Evolutionary conservation across 2,329 filamentous ascomycete genomes (phyloP), one percentile per base, ranked within the genome.

Genomic region (Xylaria sp.): DNA sequence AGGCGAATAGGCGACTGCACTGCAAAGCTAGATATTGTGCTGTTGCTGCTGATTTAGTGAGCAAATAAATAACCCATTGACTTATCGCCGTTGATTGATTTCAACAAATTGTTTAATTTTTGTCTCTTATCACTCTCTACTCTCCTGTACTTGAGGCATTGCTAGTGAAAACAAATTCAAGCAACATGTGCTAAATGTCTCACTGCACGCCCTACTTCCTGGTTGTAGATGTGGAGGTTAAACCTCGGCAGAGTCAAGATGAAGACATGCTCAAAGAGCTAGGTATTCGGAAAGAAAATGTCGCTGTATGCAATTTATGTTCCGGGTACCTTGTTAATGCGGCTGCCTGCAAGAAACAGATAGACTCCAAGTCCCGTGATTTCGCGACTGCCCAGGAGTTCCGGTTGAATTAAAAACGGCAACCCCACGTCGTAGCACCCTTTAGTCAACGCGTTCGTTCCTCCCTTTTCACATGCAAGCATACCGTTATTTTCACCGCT

Each of bases 331-430:
- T n/a, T n/a, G n/a, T n/a, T n/a, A 46, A 21, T 25, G 9, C 15
- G 25, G n/a, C 25, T 25, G 37, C n/a, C n/a, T 12, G 49, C 19
- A 43, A 42, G 33, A 17, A 50, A 33, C 60, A 63, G 47, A 35
- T 4, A 42, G 31, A n/a, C n/a, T 15, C 12, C 23, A 52, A 49
- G 61, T 57, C 63, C 60, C 65, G 65, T 67, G 65, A 67, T 67
- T 47, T 67, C 65, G 65, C 60, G 65, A 61, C 28, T 4, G 35
- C 9, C 12, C 2, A 17, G 42, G 46, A 23, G 8, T 28, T 57
- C n/a, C 47, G 31, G 57, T 61, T 60, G 50, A 55, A 55, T 38
- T 56, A 38, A 54, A 54, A 50, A 33, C 33, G 31, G 40, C 31
- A 51, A 46, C 57, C 57, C 64, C 64, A 33, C 64, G 64, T 62